Conservation (phyloP, 768 basidiomycete species). For the Mycena floridula region DNA sequence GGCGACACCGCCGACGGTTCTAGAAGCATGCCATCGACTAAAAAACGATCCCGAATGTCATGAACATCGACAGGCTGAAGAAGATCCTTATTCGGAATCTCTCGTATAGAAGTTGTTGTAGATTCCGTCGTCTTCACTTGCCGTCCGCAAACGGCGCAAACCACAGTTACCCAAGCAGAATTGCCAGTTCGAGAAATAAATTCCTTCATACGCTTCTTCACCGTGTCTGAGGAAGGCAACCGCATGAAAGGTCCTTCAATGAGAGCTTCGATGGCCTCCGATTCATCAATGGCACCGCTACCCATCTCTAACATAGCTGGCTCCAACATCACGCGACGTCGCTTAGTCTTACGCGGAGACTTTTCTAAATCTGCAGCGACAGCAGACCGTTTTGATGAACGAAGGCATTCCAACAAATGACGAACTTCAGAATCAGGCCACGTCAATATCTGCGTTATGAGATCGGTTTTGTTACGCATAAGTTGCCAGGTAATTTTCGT, state of each 20-base stretch:
- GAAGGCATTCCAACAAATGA: no score
- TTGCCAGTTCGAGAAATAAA: not conserved
- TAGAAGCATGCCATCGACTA: not conserved
- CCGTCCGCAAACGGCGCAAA: not conserved
- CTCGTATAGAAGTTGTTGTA: not conserved
- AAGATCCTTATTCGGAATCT: not conserved
- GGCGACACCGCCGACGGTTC: not conserved
- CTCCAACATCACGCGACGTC: no score
- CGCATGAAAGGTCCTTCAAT: not conserved
- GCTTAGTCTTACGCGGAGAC: no score
- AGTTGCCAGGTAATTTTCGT: no score
- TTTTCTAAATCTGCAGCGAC: no score
- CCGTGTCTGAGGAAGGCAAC: not conserved
- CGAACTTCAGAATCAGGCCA: no score
- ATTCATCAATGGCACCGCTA: no score
- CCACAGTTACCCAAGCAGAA: not conserved
- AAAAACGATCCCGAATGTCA: not conserved
- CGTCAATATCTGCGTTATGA: no score
- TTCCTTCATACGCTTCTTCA: not conserved
- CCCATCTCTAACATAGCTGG: no score
- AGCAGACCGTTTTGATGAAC: no score
- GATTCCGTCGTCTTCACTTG: not conserved
- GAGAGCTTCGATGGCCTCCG: not conserved
- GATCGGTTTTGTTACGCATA: no score
- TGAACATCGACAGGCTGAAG: not conserved